Evolutionary conservation across 2,329 filamentous ascomycete genomes (phyloP), one percentile per base, ranked within the genome.

Genomic region (Raffaelea ambrosiae): DNA sequence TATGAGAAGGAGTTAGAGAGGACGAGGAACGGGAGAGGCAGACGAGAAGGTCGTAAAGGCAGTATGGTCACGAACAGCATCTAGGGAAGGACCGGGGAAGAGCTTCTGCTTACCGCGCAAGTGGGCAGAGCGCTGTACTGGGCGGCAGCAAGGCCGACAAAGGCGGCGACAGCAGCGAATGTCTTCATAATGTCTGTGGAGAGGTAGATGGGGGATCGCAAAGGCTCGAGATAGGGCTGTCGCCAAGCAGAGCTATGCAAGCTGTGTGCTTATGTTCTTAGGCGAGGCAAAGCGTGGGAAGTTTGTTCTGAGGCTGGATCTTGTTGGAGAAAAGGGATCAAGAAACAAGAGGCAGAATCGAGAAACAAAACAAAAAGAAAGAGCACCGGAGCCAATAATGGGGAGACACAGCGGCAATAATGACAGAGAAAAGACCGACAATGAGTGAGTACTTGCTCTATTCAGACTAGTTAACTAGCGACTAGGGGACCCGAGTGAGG

Each of bases 21-120:
- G 41, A n/a, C 20, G 20, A 16, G 20, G 16, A 13, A 26, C 19
- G 18, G 21, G 5, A 35, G 14, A 3, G 29, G 21, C 8, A 9
- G 26, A 19, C 13, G 26, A 11, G 14, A 7, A 31, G 14, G 18
- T 41, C 38, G 3, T 26, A 22, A 29, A 3, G 31, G 19, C 18
- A 33, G 21, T n/a, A n/a, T n/a, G n/a, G n/a, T n/a, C n/a, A n/a
- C n/a, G n/a, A n/a, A n/a, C n/a, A n/a, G 14, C 13, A 19, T n/a
- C 19, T 38, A 19, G 14, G 19, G 29, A 26, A 29, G 19, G 35
- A 26, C 5, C 11, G 43, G 18, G 20, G 7, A 40, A 21, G 20
- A 40, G 20, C 10, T 13, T 13, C 18, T 18, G 71, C 76, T 58
- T 69, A 82, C 78, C 54, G 78, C 77, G 57, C 73, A 83, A 10